Evolutionary conservation across 345 rosid species (phyloP), one percentile per base, ranked within the genome.

Genomic region (Hypericum androsaemum): DNA sequence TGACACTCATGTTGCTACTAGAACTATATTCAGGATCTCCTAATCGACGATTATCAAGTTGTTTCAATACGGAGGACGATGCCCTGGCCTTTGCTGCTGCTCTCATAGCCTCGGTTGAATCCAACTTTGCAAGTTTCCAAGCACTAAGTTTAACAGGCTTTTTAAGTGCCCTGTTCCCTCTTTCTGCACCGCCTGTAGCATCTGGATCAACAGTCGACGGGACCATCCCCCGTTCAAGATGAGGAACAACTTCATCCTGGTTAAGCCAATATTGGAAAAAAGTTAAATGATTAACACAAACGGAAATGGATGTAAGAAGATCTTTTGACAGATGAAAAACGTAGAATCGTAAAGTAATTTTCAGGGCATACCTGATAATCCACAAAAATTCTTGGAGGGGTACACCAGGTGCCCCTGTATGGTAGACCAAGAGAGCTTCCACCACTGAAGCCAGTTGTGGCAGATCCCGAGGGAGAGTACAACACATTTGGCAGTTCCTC

Each of bases 11-110:
- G 67, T 84, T 86, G 54, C 88, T 72, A 54, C 92, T 87, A 39
- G 94, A 87, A 73, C 98, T 88, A 66, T 62, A 64, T 41, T 84
- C 98, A 54, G 82, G 59, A 69, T 89, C 88, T 2, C 58, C 74
- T 41, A 65, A 13, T 53, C 59, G 83, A 13, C 61, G 89, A 61
- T 64, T 77, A 44, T 84, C 88, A 55, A 88, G 70, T 10, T 94
- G 95, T 51, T 81, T 74, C 51, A 92, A 53, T 45, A 92, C 95
- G 35, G 98, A 92, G 22, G 96, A 92, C 3, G 98, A 85, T 38
- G 95, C 98, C 73, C 98, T 83, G 53, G 96, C 98, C 71, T 80
- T 88, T 36, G 96, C 95, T 36, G 95, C 98, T 48, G 98, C 98
- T 52, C 74, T 85, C 67, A 80, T 53, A 53, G 96, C 98, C 50